Conservation (phyloP, 1,284 basidiomycete species). For the Exobasidium rhododendri region DNA sequence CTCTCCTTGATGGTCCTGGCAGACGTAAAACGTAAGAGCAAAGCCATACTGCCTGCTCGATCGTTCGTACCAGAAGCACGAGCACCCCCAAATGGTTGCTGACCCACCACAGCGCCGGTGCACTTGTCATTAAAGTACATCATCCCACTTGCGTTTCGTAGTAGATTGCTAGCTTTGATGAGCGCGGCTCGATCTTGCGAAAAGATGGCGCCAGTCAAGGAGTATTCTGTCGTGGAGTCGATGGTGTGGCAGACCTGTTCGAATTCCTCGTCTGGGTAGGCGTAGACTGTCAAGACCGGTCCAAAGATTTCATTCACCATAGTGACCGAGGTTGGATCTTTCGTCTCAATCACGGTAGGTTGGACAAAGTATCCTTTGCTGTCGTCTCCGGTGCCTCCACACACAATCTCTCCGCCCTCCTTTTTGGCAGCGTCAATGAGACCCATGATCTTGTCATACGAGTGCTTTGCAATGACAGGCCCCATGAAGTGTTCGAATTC, state of each 20-base stretch:
- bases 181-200: constrained; percentile 50
- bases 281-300: constrained; percentile 80
- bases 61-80: constrained; percentile 94
- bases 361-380: constrained; percentile 90
- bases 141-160: constrained; percentile 53
- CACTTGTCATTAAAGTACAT: constrained; percentile 61
- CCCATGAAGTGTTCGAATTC: constrained; percentile 88
- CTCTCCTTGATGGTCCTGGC: constrained; percentile 95
- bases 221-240: constrained; percentile 83
- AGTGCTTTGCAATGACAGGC: constrained; percentile 82
- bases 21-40: constrained; percentile 64
- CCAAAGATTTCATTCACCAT: constrained; percentile 97
- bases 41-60: constrained; percentile 86
- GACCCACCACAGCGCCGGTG: constrained; percentile 73
- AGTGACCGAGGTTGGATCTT: constrained; percentile 84
- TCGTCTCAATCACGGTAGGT: constrained; percentile 90
- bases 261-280: constrained; percentile 60
- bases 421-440: constrained; percentile 86
- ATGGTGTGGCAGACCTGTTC: constrained; percentile 82
- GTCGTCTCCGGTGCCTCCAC: constrained; percentile 78
- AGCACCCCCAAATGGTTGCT: constrained; percentile 95
- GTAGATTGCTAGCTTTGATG: constrained; percentile 47
- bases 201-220: constrained; percentile 60
- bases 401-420: constrained; percentile 80
- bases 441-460: constrained; percentile 81